Evolutionary conservation across 768 basidiomycete species (phyloP).

Genomic region (Hypholoma sublateritium): DNA sequence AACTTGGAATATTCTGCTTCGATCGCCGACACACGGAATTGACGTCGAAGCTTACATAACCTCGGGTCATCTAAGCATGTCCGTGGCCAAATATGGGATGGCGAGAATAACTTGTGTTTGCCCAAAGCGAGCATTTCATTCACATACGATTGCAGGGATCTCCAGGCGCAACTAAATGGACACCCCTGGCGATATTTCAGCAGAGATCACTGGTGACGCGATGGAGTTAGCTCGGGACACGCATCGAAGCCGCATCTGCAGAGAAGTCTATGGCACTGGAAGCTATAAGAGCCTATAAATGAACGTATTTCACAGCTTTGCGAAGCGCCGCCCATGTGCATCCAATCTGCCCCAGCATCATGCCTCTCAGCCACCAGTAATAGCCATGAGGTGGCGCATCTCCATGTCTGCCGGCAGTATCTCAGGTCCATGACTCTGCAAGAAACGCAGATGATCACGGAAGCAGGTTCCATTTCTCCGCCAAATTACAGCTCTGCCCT

Average conservation of each 20-base stretch:
- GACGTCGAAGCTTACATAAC: background rate
- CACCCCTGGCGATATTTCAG: slow-evolving; percentile 10
- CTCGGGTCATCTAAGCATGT: slow-evolving; percentile 7
- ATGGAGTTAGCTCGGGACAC: slow-evolving; percentile 19
- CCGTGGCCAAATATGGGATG: slow-evolving; percentile 1
- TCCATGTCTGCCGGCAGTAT: slow-evolving; percentile 18
- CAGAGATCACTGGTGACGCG: slow-evolving; percentile 7
- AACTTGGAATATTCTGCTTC: background rate
- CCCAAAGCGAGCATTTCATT: slow-evolving; percentile 2
- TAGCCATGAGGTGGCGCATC: slow-evolving; percentile 1
- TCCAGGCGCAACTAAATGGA: background rate
- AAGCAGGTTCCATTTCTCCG: slow-evolving; percentile 12
- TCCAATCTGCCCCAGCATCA: background rate
- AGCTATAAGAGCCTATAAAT: slow-evolving; percentile 8
- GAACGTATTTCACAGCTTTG: slow-evolving; percentile 14
- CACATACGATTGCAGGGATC: slow-evolving; percentile 8
- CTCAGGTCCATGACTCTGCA: slow-evolving; percentile 11
- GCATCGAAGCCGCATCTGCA: background rate
- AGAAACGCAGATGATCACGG: slow-evolving; percentile 14
- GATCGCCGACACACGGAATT: slow-evolving; percentile 8
- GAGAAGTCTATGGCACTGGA: background rate
- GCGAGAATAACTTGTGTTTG: slow-evolving; percentile 6
- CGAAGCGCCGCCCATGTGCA: slow-evolving; percentile 19
- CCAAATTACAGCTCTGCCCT: slow-evolving; percentile 4
- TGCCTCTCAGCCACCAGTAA: slow-evolving; percentile 5